These are phyloP conservation scores for Barnettozyma populi DNA, from an alignment of 805 yeast species.

Conservation along the genomic window DNA sequence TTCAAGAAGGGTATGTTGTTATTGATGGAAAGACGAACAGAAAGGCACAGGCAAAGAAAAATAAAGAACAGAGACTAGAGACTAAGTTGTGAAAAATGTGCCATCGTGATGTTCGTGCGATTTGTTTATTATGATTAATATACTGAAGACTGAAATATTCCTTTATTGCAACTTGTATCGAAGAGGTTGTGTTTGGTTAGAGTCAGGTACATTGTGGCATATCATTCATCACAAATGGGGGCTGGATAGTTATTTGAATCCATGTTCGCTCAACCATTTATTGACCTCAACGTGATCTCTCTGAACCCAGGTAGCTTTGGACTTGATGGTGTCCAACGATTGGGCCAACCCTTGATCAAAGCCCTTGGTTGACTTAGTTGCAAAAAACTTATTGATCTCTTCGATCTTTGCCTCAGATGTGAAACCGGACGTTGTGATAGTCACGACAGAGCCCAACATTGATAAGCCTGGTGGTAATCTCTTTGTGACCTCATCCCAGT, in stretches of 20 bases:
- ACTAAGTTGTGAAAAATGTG: not conserved
- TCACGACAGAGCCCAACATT: conserved; percentile 73
- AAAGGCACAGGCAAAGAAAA: not conserved
- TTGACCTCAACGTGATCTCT: conserved; percentile 47
- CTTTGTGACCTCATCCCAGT: conserved; percentile 67
- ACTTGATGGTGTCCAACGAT: conserved; percentile 52
- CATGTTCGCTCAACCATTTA: conserved; percentile 42
- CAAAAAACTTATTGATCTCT: conserved; percentile 47
- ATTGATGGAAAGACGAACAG: conserved; percentile 13
- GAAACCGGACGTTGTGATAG: conserved; percentile 54
- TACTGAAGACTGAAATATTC: not conserved
- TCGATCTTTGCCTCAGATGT: conserved; percentile 48
- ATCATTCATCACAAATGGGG: not conserved
- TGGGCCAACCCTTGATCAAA: conserved; percentile 61
- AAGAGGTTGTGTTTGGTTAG: too few relatives aligned
- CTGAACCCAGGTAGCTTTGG: conserved; percentile 53
- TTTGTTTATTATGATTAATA: too few relatives aligned
- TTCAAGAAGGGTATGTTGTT: conserved; percentile 59
- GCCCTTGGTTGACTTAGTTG: conserved; percentile 52
- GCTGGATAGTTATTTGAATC: conserved; percentile 12
- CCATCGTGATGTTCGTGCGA: not conserved
- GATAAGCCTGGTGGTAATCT: conserved; percentile 76
- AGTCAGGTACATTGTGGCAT: not conserved
- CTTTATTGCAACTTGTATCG: not conserved
- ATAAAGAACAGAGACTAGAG: not conserved